phyloP scores from a whole-genome alignment of 73 alveolate species.

The Chromera velia region DNA sequence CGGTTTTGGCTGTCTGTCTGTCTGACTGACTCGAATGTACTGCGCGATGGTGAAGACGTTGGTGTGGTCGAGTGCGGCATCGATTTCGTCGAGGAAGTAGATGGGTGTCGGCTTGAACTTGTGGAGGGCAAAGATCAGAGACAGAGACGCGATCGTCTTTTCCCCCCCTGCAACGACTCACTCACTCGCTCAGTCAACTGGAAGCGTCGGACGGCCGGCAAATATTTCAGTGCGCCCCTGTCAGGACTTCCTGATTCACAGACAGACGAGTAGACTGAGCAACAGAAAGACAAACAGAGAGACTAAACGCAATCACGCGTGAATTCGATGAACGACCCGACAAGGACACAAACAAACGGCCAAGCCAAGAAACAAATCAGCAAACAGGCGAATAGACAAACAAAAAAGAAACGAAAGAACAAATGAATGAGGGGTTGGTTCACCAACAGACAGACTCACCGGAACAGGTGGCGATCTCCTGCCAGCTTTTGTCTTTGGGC shows the following conservation, averaged over 20 bases:
- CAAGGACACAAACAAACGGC: not conserved
- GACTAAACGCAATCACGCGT: not conserved
- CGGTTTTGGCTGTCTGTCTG: not conserved
- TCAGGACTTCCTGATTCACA: too few species aligned
- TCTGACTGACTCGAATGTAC: constrained; percentile 52
- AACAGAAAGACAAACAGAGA: not conserved
- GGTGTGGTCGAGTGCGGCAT: constrained; percentile 92
- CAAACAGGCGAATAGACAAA: not conserved
- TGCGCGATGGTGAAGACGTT: constrained; percentile 84
- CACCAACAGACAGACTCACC: not conserved
- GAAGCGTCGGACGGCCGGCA: not conserved
- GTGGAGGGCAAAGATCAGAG: constrained; percentile 85
- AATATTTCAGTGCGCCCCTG: too few species aligned
- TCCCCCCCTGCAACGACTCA: constrained; percentile 72
- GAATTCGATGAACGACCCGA: not conserved
- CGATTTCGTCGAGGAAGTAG: constrained; percentile 57
- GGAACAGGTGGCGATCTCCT: constrained; percentile 60
- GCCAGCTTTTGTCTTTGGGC: constrained; percentile 70
- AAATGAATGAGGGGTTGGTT: not conserved
- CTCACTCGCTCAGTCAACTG: not conserved
- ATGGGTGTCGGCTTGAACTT: constrained; percentile 68
- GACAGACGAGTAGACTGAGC: not conserved
- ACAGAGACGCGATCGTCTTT: constrained; percentile 75
- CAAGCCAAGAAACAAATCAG: not conserved
- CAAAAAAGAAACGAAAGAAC: not conserved